Evolutionary conservation across 805 yeast genomes (phyloP).

Genomic region (Suhomyces vadensis): DNA sequence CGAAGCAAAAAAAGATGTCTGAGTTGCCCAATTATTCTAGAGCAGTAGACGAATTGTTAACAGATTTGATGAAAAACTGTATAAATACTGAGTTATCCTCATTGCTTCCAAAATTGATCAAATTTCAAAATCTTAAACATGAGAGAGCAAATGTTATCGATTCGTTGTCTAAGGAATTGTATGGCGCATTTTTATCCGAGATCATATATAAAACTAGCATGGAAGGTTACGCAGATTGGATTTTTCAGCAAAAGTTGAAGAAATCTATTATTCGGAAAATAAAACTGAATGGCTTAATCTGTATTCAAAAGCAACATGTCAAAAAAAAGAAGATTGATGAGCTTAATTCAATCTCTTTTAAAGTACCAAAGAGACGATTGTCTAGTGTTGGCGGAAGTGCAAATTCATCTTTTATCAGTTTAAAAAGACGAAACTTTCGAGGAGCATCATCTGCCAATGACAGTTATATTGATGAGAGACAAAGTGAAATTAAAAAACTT

Average conservation of each 20-base stretch:
- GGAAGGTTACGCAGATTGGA: slow-evolving; percentile 47
- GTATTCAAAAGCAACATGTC: slow-evolving; percentile 23
- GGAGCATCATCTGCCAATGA: slow-evolving; percentile 9
- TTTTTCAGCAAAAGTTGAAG: slow-evolving; percentile 34
- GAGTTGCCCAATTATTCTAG: slow-evolving; percentile 26
- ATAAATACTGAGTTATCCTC: slow-evolving; percentile 20
- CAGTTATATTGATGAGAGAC: slow-evolving; percentile 23
- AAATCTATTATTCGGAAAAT: slow-evolving; percentile 32
- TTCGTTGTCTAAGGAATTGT: slow-evolving; percentile 51
- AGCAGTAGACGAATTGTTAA: slow-evolving; percentile 30
- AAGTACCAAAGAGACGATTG: slow-evolving; percentile 20
- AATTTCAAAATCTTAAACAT: slow-evolving; percentile 19
- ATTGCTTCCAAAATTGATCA: slow-evolving; percentile 27
- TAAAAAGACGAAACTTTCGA: slow-evolving; percentile 15
- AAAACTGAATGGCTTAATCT: slow-evolving; percentile 21
- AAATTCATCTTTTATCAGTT: slow-evolving; percentile 12
- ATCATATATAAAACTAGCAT: slow-evolving; percentile 44
- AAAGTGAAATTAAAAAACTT: slow-evolving; percentile 36
- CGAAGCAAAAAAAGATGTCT: slow-evolving; percentile 18
- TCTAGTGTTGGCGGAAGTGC: slow-evolving; percentile 12
- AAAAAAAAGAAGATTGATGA: slow-evolving; percentile 36
- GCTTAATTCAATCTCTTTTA: slow-evolving; percentile 26
- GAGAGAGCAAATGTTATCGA: slow-evolving; percentile 31
- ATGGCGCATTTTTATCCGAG: slow-evolving; percentile 62
- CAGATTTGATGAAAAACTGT: slow-evolving; percentile 5